Evolutionary conservation across 768 basidiomycete genomes (phyloP), one percentile per base, ranked within the genome.

Genomic region (Cystobasidium ongulense): DNA sequence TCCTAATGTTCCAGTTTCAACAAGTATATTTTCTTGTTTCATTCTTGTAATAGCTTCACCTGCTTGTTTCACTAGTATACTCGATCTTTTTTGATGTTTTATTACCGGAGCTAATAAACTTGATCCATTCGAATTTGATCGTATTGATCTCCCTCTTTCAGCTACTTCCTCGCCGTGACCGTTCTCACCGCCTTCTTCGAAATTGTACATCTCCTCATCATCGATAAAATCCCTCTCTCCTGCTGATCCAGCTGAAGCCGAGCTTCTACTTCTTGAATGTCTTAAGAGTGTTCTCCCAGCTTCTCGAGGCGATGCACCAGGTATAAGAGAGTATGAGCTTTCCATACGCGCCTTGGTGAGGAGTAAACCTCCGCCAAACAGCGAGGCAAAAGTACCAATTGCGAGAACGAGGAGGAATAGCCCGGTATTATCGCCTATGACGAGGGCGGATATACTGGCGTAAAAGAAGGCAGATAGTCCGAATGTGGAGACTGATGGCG

Each of bases 381-480:
- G 89, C 0, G 90, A 90, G 1, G 88, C 76, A 0, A 90, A 84
- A 0, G 91, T 92, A 1, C 92, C 92, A 1, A 91, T 75, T 0
- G 88, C 86, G 4, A 96, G 86, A 2, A 91, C 81, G 0, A 89
- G 84, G 0, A 97, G 81, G 78, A 95, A 89, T 0, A 87, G 85
- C 0, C 88, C 89, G 0, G 89, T 90, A 77, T 92, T 85, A 0
- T 90, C 91, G 0, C 89, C 87, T 78, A 87, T 94, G 52, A 88
- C 80, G 0, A 85, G 78, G 71, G 88, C 88, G 0, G 91, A 87
- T 41, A 94, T 81, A 0, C 87, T 85, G 15, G 90, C 90, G 81
- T 94, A 96, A 75, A 90, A 84, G 83, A 95, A 95, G 0, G 93
- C 93, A 0, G 91, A 92, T 18, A 97, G 86, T 0, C 93, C 92